Evolutionary conservation across 257 asterid species (phyloP).

Genomic region (Ocimum tenuiflorum): DNA sequence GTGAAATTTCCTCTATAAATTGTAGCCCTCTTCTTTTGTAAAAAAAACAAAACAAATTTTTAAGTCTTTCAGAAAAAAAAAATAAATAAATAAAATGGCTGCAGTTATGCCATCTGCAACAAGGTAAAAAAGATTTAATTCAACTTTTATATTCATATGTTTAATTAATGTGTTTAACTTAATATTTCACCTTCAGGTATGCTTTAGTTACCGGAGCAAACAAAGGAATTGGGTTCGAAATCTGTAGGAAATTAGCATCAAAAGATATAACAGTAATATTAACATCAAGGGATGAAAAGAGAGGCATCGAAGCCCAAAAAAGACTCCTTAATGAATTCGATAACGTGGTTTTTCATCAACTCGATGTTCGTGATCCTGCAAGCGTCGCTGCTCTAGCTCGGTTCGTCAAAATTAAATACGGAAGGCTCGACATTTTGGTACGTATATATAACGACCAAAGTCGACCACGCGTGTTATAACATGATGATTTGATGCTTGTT

Average conservation of each 20-base stretch:
- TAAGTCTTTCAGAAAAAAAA: no score
- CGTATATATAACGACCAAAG: neutral
- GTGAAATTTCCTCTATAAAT: no score
- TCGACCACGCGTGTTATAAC: neutral
- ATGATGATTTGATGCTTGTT: neutral
- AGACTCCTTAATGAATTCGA: conserved; percentile 32
- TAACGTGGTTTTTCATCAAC: conserved; percentile 34
- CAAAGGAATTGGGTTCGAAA: conserved; percentile 44
- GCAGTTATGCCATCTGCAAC: no score
- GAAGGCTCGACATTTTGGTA: conserved; percentile 46
- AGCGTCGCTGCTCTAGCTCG: conserved; percentile 25
- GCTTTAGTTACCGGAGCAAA: conserved; percentile 47
- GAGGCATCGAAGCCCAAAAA: conserved; percentile 38
- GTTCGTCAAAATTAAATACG: conserved; percentile 22
- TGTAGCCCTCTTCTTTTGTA: no score
- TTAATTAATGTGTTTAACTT: no score
- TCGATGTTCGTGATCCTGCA: conserved; percentile 31
- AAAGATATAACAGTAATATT: conserved; percentile 36
- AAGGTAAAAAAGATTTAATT: no score
- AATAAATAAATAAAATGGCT: no score
- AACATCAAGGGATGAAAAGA: conserved; percentile 35
- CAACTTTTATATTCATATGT: no score
- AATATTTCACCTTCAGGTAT: conserved; percentile 26
- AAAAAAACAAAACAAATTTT: no score
- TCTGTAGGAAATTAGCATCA: conserved; percentile 36